Evolutionary conservation across 208 protist genomes (phyloP).

Genomic region (Vickermania spadyakhi): DNA sequence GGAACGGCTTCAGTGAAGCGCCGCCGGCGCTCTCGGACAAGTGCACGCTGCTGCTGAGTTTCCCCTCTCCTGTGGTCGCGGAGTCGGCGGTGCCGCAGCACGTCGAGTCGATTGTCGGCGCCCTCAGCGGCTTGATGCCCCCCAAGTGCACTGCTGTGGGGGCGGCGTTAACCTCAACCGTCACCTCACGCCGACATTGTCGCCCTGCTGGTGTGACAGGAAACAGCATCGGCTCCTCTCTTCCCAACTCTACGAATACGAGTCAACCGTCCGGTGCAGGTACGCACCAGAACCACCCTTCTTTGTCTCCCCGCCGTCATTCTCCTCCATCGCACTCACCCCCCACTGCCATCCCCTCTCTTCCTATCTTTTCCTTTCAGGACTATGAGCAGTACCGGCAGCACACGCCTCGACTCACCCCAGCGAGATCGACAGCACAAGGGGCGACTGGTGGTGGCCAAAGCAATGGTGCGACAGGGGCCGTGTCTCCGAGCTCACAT

Average conservation of each 20-base stretch:
- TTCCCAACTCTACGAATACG: too few species aligned
- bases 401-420: not conserved
- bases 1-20: not conserved
- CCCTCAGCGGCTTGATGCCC: constrained; percentile 48
- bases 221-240: too few species aligned
- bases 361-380: not conserved
- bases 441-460: too few species aligned
- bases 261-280: too few species aligned
- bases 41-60: constrained; percentile 62
- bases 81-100: constrained; percentile 36
- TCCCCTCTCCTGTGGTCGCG: constrained; percentile 31
- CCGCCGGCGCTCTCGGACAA: not conserved
- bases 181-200: not conserved
- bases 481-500: too few species aligned
- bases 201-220: too few species aligned
- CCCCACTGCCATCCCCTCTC: too few species aligned
- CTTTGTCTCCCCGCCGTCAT: too few species aligned
- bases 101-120: constrained; percentile 61
- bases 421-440: not conserved
- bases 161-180: not conserved
- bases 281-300: too few species aligned
- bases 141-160: constrained; percentile 10
- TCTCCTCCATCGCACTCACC: too few species aligned
- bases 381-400: not conserved
- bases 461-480: too few species aligned